Percentiles rank a stretch among this genome's conserved stretches.
These are phyloP conservation scores for Deinandra increscens DNA, from an alignment of 129 eudicot species.

Conservation along the genomic window DNA sequence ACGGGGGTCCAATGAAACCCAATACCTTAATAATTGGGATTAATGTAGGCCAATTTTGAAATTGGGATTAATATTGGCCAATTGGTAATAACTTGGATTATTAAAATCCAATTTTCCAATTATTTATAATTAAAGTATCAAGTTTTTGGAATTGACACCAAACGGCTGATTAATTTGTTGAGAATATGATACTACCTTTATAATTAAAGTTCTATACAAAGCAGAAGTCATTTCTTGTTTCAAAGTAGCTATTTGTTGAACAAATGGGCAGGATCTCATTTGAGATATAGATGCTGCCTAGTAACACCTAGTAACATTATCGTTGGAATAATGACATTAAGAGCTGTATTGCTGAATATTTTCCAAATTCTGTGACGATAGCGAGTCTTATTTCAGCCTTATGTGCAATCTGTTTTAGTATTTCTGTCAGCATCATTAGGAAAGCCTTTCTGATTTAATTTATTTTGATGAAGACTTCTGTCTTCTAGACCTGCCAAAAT, in stretches of 20 bases:
- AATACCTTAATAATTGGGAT: too few relatives aligned
- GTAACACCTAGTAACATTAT: not conserved
- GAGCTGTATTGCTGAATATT: not conserved
- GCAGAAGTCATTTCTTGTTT: slow-evolving; percentile 12
- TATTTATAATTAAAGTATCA: not conserved
- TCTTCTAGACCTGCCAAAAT: not conserved
- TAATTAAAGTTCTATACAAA: not conserved
- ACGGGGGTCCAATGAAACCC: too few relatives aligned
- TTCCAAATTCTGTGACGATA: not conserved
- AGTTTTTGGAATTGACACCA: not conserved
- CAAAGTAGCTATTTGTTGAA: slow-evolving; percentile 1
- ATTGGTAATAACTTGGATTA: too few relatives aligned
- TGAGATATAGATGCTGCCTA: not conserved
- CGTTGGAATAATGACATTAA: not conserved
- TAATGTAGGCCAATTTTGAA: too few relatives aligned
- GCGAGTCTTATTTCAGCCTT: slow-evolving; percentile 5
- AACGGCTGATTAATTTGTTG: not conserved
- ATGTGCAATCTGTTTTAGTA: not conserved
- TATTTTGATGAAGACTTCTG: not conserved
- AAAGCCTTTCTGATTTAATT: not conserved
- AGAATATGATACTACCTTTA: not conserved
- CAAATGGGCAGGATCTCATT: not conserved
- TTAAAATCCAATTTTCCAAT: too few relatives aligned
- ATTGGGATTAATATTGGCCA: too few relatives aligned
- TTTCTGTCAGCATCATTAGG: not conserved